These are phyloP conservation scores for Thuja plicata DNA, from an alignment of 83 land plant genomes.

Conservation along the genomic window DNA sequence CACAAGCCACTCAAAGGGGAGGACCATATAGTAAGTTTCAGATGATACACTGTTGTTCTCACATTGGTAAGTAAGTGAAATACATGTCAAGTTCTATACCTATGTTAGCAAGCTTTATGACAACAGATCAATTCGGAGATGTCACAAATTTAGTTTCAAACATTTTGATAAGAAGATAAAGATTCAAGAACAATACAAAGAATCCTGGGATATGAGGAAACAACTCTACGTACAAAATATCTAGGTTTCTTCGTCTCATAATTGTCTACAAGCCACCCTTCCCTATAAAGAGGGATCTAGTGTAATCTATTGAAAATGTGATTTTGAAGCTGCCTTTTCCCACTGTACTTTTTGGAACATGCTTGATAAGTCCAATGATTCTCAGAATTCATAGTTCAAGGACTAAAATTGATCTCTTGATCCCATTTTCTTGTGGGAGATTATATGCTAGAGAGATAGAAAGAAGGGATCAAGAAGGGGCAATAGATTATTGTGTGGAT, in stretches of 20 bases:
- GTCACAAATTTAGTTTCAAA: background rate
- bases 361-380: background rate
- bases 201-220: background rate
- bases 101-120: background rate
- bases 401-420: background rate
- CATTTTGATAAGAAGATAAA: background rate
- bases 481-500: background rate
- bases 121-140: background rate
- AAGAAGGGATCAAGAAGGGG: background rate
- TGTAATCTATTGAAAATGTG: background rate
- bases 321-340: background rate
- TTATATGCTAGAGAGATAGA: background rate
- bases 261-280: background rate
- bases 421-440: background rate
- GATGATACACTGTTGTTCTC: background rate
- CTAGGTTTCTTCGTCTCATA: background rate
- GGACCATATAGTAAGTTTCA: background rate
- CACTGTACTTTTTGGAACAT: background rate
- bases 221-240: background rate
- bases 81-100: background rate
- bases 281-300: background rate
- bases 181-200: no score
- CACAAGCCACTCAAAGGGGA: background rate
- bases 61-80: background rate
- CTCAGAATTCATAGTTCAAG: background rate